Percentiles rank a stretch among this genome's conserved stretches.
Evolutionary conservation across 2,329 filamentous ascomycete genomes (phyloP).

Genomic region (Canariomyces notabilis): DNA sequence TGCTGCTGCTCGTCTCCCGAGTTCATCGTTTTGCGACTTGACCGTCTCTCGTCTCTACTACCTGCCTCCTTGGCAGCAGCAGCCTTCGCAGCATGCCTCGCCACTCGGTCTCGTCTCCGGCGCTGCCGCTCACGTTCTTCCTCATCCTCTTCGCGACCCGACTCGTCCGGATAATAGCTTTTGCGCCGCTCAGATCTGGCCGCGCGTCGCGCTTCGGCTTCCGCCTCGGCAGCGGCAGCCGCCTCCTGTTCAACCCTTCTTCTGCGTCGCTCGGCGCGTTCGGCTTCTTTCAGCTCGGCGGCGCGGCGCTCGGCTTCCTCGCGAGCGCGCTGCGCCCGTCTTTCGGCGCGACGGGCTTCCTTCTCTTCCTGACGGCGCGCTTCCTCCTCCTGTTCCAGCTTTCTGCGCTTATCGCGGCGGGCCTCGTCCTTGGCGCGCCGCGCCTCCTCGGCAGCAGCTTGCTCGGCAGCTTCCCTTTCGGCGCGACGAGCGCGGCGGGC

Average conservation of each 20-base stretch:
- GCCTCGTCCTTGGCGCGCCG: slow-evolving; percentile 53
- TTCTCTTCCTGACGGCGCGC: slow-evolving; percentile 52
- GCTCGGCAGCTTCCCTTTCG: slow-evolving; percentile 48
- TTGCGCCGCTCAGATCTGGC: slow-evolving; percentile 42
- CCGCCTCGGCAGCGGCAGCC: slow-evolving; percentile 41
- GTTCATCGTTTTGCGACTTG: slow-evolving; percentile 40
- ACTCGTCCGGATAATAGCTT: slow-evolving; percentile 39
- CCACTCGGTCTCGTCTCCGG: too few species aligned
- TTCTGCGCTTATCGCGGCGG: slow-evolving; percentile 50
- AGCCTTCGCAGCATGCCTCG: too few species aligned
- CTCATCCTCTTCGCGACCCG: neutral
- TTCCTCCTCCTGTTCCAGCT: slow-evolving; percentile 54
- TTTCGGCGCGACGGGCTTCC: slow-evolving; percentile 52
- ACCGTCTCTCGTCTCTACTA: slow-evolving; percentile 33
- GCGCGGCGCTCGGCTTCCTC: slow-evolving; percentile 47
- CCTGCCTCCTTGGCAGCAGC: slow-evolving; percentile 38
- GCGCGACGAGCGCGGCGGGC: slow-evolving; percentile 52
- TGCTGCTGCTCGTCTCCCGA: slow-evolving; percentile 40
- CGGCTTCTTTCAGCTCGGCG: slow-evolving; percentile 43
- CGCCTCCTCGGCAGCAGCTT: slow-evolving; percentile 49
- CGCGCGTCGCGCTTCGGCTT: slow-evolving; percentile 43
- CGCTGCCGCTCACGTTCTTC: slow-evolving; percentile 52
- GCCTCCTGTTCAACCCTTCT: slow-evolving; percentile 45
- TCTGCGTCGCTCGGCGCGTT: slow-evolving; percentile 43
- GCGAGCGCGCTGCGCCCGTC: slow-evolving; percentile 43